A percentile compares a stretch with the other conserved stretches of the same genome.
Evolutionary conservation across 2,329 filamentous ascomycete species (phyloP).

Genomic region (Scedosporium boydii): DNA sequence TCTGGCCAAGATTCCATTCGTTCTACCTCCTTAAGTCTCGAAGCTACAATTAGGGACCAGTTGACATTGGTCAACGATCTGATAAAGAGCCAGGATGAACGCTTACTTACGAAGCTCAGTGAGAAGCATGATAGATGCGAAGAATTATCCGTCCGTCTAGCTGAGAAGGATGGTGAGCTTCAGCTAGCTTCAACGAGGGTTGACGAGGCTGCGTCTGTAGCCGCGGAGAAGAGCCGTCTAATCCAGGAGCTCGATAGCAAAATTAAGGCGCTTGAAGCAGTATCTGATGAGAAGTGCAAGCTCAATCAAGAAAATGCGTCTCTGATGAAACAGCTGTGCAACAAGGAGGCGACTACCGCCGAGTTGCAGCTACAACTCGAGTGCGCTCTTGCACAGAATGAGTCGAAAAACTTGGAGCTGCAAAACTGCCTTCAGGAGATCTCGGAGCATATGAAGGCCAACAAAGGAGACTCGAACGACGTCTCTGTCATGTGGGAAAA

Average conservation of each 20-base stretch:
- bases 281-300: conserved; percentile 10
- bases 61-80: background rate
- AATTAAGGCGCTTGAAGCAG: conserved; percentile 10
- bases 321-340: conserved; percentile 12
- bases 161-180: background rate
- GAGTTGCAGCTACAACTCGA: background rate
- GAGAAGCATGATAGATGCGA: conserved; percentile 8
- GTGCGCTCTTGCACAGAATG: conserved; percentile 2
- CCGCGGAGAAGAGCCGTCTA: conserved; percentile 9
- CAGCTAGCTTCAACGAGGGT: conserved; percentile 2
- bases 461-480: background rate
- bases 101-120: background rate
- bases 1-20: background rate
- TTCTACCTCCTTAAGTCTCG: background rate
- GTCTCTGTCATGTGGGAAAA: background rate
- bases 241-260: conserved; percentile 13
- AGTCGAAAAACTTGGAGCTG: conserved; percentile 10
- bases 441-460: conserved; percentile 12
- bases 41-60: conserved; percentile 1
- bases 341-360: conserved; percentile 7
- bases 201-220: conserved; percentile 5
- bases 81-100: conserved; percentile 3
- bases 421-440: conserved; percentile 12
- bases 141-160: conserved; percentile 3
- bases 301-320: conserved; percentile 11